These are phyloP conservation scores for Mycena filopes DNA, from an alignment of 768 basidiomycete genomes.

Conservation along the genomic window DNA sequence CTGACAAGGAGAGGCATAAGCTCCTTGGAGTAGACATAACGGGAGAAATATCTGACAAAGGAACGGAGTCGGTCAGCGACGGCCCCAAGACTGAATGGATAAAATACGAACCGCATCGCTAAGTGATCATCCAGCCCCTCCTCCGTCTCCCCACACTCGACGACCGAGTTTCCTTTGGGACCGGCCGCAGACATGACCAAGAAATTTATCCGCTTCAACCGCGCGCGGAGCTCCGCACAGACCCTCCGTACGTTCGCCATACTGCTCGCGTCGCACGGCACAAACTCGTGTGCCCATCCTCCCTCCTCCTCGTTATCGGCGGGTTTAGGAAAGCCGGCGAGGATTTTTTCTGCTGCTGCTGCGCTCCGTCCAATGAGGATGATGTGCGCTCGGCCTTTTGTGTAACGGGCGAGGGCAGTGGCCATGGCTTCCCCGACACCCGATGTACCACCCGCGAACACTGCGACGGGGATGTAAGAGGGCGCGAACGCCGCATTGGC, in stretches of 20 bases:
- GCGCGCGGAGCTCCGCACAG: not conserved
- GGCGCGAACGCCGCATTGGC: not conserved
- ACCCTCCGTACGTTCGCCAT: not conserved
- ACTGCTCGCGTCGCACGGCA: slow-evolving; percentile 41
- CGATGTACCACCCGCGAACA: slow-evolving; percentile 32
- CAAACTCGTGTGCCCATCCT: slow-evolving; percentile 40
- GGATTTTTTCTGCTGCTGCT: not conserved
- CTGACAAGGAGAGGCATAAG: slow-evolving; percentile 42
- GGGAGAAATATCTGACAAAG: slow-evolving; percentile 18
- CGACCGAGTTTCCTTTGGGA: slow-evolving; percentile 1
- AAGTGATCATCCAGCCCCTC: slow-evolving; percentile 16
- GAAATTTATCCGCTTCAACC: slow-evolving; percentile 45
- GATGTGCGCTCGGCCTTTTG: slow-evolving; percentile 40
- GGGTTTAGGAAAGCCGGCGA: slow-evolving; percentile 13
- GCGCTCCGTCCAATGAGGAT: slow-evolving; percentile 27
- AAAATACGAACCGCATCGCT: slow-evolving; percentile 31
- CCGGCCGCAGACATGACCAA: slow-evolving; percentile 38
- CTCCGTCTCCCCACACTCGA: slow-evolving; percentile 24
- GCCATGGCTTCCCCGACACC: slow-evolving; percentile 45
- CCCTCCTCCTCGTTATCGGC: not conserved
- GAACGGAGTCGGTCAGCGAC: no score
- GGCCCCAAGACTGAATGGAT: not conserved
- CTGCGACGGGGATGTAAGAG: slow-evolving; percentile 18
- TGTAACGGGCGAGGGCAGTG: slow-evolving; percentile 43
- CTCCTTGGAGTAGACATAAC: slow-evolving; percentile 42